These are phyloP conservation scores for Globisporangium echinulatum DNA, from an alignment of 352 stramenopile species.

Conservation along the genomic window DNA sequence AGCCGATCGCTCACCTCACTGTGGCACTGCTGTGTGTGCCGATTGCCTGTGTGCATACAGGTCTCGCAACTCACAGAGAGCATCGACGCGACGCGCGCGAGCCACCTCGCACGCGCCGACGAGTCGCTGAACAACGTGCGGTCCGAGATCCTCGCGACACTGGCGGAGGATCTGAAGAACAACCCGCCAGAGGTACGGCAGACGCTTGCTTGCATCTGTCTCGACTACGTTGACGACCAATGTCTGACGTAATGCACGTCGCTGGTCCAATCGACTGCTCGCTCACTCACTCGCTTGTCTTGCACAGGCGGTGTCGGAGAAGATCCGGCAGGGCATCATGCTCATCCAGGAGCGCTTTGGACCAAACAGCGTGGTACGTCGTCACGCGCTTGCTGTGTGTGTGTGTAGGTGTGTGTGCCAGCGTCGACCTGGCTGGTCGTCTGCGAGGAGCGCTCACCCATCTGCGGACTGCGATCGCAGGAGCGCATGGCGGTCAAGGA, in stretches of 20 bases:
- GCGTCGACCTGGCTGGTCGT: not conserved
- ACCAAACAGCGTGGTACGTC: slow-evolving; percentile 68
- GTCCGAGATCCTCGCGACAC: slow-evolving; percentile 61
- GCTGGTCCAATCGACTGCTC: not conserved
- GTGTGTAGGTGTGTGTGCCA: no score
- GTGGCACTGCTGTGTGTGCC: no score
- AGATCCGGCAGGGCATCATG: slow-evolving; percentile 73
- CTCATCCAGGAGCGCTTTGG: slow-evolving; percentile 80
- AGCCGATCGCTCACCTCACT: not conserved
- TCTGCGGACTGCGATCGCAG: slow-evolving; percentile 10
- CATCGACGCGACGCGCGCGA: slow-evolving; percentile 73
- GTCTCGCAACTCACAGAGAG: slow-evolving; percentile 83
- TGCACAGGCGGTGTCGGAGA: slow-evolving; percentile 38
- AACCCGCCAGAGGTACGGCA: slow-evolving; percentile 39
- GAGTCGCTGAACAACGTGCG: slow-evolving; percentile 72
- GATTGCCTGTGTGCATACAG: slow-evolving; percentile 14
- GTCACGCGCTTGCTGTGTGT: not conserved
- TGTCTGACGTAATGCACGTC: no score
- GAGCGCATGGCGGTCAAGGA: slow-evolving; percentile 83
- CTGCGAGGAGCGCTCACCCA: no score
- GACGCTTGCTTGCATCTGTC: not conserved
- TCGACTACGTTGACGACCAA: not conserved
- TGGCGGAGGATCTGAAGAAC: slow-evolving; percentile 68
- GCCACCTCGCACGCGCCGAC: slow-evolving; percentile 71
- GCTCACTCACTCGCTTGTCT: slow-evolving; percentile 1